phyloP scores from a whole-genome alignment of 2,329 filamentous ascomycete species.

The Aspergillus sergii region DNA sequence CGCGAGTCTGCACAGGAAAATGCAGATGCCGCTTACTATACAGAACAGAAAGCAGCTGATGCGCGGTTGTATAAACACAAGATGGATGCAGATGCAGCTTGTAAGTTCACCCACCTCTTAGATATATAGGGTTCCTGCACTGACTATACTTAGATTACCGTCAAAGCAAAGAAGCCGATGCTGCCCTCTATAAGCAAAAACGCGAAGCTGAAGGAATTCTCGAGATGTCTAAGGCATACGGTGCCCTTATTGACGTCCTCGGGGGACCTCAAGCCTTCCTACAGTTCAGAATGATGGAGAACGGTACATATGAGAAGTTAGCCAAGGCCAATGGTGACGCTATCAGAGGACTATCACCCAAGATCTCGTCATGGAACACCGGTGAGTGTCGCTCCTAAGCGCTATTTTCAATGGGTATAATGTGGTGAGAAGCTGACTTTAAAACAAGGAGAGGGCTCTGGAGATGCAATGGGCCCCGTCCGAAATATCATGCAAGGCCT shows the following conservation, averaged over 20 bases:
- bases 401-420: not conserved
- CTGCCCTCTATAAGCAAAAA: slow-evolving; percentile 55
- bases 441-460: slow-evolving; percentile 44
- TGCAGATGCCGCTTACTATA: slow-evolving; percentile 54
- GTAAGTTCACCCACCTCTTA: slow-evolving; percentile 21
- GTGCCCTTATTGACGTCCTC: slow-evolving; percentile 69
- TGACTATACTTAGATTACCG: slow-evolving; percentile 27
- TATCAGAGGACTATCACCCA: slow-evolving; percentile 76
- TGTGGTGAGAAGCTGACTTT: slow-evolving; percentile 15
- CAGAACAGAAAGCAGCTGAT: slow-evolving; percentile 57
- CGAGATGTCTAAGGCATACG: slow-evolving; percentile 81
- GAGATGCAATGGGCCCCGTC: slow-evolving; percentile 66
- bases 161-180: slow-evolving; percentile 39
- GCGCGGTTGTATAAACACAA: slow-evolving; percentile 46
- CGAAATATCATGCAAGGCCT: slow-evolving; percentile 83
- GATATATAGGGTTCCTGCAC: not conserved
- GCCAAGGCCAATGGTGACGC: slow-evolving; percentile 77
- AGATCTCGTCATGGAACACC: slow-evolving; percentile 91
- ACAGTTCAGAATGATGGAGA: slow-evolving; percentile 86
- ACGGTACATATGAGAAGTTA: slow-evolving; percentile 74
- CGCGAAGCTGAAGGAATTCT: slow-evolving; percentile 75
- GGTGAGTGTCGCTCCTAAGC: slow-evolving; percentile 34
- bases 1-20: slow-evolving; percentile 47
- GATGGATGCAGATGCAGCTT: slow-evolving; percentile 43
- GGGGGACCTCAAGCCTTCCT: slow-evolving; percentile 77